A percentile compares a stretch with the other conserved stretches of the same genome.
Conservation (phyloP, 768 basidiomycete species). For the Leccinum longicurvipes region DNA sequence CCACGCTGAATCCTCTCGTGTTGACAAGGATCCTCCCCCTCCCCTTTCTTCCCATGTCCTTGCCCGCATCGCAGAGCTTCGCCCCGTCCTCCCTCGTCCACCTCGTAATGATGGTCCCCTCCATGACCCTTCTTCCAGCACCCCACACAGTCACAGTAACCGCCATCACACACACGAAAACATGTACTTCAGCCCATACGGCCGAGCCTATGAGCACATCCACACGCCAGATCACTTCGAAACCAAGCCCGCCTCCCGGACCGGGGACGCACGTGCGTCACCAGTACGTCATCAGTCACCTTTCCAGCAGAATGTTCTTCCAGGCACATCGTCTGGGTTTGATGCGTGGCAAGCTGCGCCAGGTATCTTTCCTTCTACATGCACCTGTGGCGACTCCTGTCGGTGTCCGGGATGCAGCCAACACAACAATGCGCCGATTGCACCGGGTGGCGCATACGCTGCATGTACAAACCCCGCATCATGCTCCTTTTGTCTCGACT, state of each 20-base stretch:
- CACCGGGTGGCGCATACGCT: slow-evolving; percentile 36
- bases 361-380: slow-evolving; percentile 43
- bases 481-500: slow-evolving; percentile 49
- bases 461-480: slow-evolving; percentile 36
- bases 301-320: slow-evolving; percentile 26
- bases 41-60: slow-evolving; percentile 47
- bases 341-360: slow-evolving; percentile 25
- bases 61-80: slow-evolving; percentile 60
- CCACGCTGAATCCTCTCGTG: slow-evolving; percentile 17
- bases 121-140: slow-evolving; percentile 47
- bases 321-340: slow-evolving; percentile 23
- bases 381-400: slow-evolving; percentile 63
- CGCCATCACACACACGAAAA: slow-evolving; percentile 52
- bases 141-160: slow-evolving; percentile 38
- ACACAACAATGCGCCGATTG: slow-evolving; percentile 43
- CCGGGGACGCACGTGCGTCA: slow-evolving; percentile 20
- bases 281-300: slow-evolving; percentile 19
- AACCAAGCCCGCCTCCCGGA: slow-evolving; percentile 12
- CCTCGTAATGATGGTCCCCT: slow-evolving; percentile 36
- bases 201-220: slow-evolving; percentile 57
- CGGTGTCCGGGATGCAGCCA: slow-evolving; percentile 62
- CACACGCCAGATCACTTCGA: slow-evolving; percentile 37
- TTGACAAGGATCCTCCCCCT: slow-evolving; percentile 12
- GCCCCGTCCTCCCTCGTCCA: slow-evolving; percentile 70
- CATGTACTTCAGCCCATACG: slow-evolving; percentile 62